phyloP scores from a whole-genome alignment of 805 yeast genomes.

The Saccharomycopsis vini region DNA sequence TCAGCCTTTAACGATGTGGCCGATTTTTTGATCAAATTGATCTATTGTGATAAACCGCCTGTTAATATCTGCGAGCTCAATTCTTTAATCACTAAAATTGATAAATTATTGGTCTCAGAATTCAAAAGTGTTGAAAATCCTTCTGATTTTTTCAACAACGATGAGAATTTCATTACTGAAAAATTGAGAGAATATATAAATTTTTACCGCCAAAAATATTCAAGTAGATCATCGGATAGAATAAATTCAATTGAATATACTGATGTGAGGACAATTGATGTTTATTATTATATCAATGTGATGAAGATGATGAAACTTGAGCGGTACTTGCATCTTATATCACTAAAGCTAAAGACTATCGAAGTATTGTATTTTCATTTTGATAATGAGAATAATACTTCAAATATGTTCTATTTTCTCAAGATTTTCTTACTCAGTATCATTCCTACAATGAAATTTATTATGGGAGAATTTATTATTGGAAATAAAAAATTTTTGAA shows the following conservation, averaged over 20 bases:
- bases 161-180: constrained; percentile 2
- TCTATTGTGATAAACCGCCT: neutral
- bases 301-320: constrained; percentile 4
- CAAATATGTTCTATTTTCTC: constrained; percentile 2
- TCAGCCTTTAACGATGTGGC: no score
- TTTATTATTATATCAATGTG: constrained; percentile 5
- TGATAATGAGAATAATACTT: constrained; percentile 1
- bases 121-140: neutral
- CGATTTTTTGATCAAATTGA: neutral
- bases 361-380: constrained; percentile 2
- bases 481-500: constrained; percentile 5
- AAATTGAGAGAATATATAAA: neutral
- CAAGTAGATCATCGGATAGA: neutral
- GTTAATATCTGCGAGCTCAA: neutral
- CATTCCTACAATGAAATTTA: neutral
- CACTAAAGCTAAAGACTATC: constrained; percentile 1
- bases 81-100: neutral
- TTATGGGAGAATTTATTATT: neutral
- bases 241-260: neutral
- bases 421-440: neutral
- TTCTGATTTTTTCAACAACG: constrained; percentile 1
- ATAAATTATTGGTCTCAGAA: neutral
- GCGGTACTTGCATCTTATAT: neutral
- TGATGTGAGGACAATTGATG: neutral
- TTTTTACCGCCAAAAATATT: no score